Evolutionary conservation across 2,329 filamentous ascomycete species (phyloP), one percentile per base, ranked within the genome.

Genomic region (Trichothecium sympodiale): DNA sequence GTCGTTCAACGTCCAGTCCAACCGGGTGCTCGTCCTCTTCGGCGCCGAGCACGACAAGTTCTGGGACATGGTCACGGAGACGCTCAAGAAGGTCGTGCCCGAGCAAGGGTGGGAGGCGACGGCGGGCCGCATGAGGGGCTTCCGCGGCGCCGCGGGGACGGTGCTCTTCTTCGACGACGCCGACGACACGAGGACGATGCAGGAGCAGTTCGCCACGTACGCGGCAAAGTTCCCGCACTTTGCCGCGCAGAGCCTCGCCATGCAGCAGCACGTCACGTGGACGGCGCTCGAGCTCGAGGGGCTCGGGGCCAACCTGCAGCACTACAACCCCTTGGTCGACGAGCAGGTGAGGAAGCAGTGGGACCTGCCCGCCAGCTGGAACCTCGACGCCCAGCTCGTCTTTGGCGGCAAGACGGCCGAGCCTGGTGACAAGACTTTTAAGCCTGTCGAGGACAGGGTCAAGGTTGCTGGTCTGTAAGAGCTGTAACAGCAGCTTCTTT

Each of bases 291-390:
- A 88, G 63, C 70, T 79, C 41, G 85, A 91, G 56, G 86, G 87
- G 20, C 74, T 93, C 38, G 86, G 86, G 45, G 83, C 80, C 55
- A 94, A 88, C 69, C 71, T 94, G 36, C 87, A 94, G 70, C 87
- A 94, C 67, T 94, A 94, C 70, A 91, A 86, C 72, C 86, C 86
- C 15, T 60, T 94, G 39, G 75, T 93, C 47, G 82, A 94, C 61
- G 67, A 70, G 45, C 75, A 78, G 63, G 80, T 87, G 36, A 62
- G 70, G 31, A 65, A 61, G 42, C 64, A 75, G 47, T 94, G 84
- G 82, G 69, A 70, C 38, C 49, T 94, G 23, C 81, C 83, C 30
- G 51, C 61, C 14, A 70, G 71, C 48, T 94, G 87, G 86, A 74
- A 74, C 52, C 71, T 94, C 44, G 75, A 80, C 53, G 80, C 83